Percentiles rank a stretch among this genome's conserved stretches.
phyloP scores from a whole-genome alignment of 1,284 basidiomycete genomes.

The Trichosporon coremiiforme region DNA sequence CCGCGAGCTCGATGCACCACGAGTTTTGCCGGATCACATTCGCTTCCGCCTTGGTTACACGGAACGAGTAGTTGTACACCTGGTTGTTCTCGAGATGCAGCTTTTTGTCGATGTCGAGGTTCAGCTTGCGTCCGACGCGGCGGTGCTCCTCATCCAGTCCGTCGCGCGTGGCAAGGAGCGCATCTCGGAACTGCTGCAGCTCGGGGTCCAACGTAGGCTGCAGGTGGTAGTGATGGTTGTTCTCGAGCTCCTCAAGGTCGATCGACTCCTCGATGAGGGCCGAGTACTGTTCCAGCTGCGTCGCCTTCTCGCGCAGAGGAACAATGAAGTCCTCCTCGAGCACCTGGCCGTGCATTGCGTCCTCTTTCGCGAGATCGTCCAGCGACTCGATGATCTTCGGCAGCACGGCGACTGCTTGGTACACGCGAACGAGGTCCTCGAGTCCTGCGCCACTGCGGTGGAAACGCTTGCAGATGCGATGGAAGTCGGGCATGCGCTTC shows the following conservation, averaged over 20 bases:
- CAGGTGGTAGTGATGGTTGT: slow-evolving; percentile 81
- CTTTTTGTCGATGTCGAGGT: slow-evolving; percentile 91
- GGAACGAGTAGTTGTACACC: slow-evolving; percentile 89
- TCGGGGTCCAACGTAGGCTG: slow-evolving; percentile 67
- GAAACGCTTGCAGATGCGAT: slow-evolving; percentile 89
- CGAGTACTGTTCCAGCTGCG: slow-evolving; percentile 72
- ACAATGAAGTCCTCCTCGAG: slow-evolving; percentile 69
- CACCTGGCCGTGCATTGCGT: slow-evolving; percentile 60
- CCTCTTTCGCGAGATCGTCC: slow-evolving; percentile 52
- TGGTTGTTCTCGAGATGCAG: slow-evolving; percentile 91
- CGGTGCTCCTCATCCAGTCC: slow-evolving; percentile 82
- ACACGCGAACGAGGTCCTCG: slow-evolving; percentile 94
- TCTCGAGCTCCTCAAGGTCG: slow-evolving; percentile 80
- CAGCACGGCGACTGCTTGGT: slow-evolving; percentile 82
- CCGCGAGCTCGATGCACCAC: slow-evolving; percentile 81
- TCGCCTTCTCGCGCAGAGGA: slow-evolving; percentile 64
- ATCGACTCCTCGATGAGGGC: slow-evolving; percentile 97
- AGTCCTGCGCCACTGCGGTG: slow-evolving; percentile 79
- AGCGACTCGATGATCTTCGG: slow-evolving; percentile 72
- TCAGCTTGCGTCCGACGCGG: slow-evolving; percentile 70
- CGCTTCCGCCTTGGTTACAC: slow-evolving; percentile 88
- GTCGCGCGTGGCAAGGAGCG: slow-evolving; percentile 72
- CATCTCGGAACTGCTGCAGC: slow-evolving; percentile 70
- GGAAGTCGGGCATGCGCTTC: slow-evolving; percentile 91
- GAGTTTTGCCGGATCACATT: slow-evolving; percentile 70